These are phyloP conservation scores for Starmerella vaccinii DNA, from an alignment of 805 yeast species.

Conservation along the genomic window DNA sequence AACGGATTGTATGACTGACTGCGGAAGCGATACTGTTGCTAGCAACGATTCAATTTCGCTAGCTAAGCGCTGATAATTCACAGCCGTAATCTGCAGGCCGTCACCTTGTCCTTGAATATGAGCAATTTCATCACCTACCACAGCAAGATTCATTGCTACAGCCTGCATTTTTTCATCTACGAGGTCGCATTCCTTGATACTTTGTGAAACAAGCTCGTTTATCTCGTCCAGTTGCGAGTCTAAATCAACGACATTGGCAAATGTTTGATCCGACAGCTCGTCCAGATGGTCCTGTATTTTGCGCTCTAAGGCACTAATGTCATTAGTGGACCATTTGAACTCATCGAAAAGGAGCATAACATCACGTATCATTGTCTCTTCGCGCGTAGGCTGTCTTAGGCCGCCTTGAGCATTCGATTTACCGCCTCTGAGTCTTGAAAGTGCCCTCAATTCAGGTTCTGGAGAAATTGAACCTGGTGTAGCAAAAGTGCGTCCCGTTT, in stretches of 20 bases:
- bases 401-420: not conserved
- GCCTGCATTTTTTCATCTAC: conserved; percentile 46
- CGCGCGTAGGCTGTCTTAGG: not conserved
- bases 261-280: conserved; percentile 51
- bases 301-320: conserved; percentile 45
- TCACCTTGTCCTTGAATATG: conserved; percentile 64
- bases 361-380: conserved; percentile 25
- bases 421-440: not conserved
- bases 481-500: not conserved
- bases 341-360: conserved; percentile 62
- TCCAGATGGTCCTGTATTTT: conserved; percentile 52
- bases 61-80: conserved; percentile 68
- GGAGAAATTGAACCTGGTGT: not conserved
- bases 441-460: conserved; percentile 1
- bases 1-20: conserved; percentile 42
- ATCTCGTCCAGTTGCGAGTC: conserved; percentile 38
- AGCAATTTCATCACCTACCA: conserved; percentile 57
- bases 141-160: conserved; percentile 51
- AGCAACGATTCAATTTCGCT: conserved; percentile 59
- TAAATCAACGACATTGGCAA: conserved; percentile 45
- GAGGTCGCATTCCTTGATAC: conserved; percentile 45
- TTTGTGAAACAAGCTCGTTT: conserved; percentile 35
- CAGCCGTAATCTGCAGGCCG: conserved; percentile 73
- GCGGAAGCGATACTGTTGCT: conserved; percentile 58
- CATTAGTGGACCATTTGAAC: conserved; percentile 61